Evolutionary conservation across 2,329 filamentous ascomycete species (phyloP).

Genomic region (Saccharata proteae): DNA sequence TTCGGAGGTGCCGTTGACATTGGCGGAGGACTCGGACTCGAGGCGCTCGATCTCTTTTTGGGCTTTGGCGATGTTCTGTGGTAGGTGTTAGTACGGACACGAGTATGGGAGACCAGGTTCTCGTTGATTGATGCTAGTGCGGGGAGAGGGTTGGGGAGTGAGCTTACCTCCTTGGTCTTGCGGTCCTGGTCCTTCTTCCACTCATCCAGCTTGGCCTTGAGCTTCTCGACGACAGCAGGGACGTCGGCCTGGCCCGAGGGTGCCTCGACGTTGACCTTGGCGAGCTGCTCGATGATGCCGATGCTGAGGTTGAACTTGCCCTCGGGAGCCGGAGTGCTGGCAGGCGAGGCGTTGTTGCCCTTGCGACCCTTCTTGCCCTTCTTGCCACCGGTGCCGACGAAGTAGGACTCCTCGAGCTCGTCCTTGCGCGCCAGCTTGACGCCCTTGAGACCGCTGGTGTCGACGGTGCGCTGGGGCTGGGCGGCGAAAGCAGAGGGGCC

Average conservation of each 20-base stretch:
- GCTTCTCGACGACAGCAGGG: conserved; percentile 67
- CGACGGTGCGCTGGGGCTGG: conserved; percentile 69
- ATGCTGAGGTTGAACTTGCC: conserved; percentile 75
- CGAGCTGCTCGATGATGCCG: conserved; percentile 82
- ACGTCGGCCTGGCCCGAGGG: conserved; percentile 80
- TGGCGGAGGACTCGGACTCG: conserved; percentile 50
- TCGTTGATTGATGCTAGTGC: neutral
- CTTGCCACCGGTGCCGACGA: conserved; percentile 58
- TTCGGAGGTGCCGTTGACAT: conserved; percentile 31
- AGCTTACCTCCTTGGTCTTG: conserved; percentile 79
- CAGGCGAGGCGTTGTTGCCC: conserved; percentile 46
- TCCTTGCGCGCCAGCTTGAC: conserved; percentile 76
- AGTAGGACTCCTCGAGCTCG: conserved; percentile 76
- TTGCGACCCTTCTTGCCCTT: conserved; percentile 86
- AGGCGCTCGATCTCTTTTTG: conserved; percentile 89
- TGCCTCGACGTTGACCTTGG: conserved; percentile 72
- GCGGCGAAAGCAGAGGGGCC: conserved; percentile 60
- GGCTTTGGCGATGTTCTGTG: conserved; percentile 88
- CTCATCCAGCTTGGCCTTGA: conserved; percentile 78
- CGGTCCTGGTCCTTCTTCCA: conserved; percentile 86
- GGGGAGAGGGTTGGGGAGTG: neutral
- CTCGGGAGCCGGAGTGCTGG: conserved; percentile 35
- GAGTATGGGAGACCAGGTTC: conserved; percentile 8
- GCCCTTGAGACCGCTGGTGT: conserved; percentile 75
- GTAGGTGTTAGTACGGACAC: conserved; percentile 6